Base-by-base conservation (phyloP, 768 basidiomycete genomes). In the Leccinellum luteum region DNA sequence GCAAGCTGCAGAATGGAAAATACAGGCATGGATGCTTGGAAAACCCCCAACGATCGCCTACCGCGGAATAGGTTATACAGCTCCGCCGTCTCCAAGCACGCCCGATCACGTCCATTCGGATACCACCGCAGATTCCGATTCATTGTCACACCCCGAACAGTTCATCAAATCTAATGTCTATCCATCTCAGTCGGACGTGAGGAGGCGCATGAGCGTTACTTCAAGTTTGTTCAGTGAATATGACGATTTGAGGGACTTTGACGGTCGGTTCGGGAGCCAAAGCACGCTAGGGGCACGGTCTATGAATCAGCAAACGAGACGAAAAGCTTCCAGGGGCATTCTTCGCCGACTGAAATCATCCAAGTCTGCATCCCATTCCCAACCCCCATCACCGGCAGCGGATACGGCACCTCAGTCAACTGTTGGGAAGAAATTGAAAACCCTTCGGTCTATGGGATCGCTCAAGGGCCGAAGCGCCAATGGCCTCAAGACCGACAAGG, bases 1-100 rank as follows among this genome's bases (percentile, higher is more conserved):
- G 1, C 94, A 96, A 71, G 92, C 94, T 4, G 96, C 96, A 0
- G 96, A 99, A 68, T 98, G 94, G 94, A 93, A 90, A 72, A 79
- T 98, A 47, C 94, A 97, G 67, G 90, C 92, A 0, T 98, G 95
- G 92, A 92, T 92, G 87, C 83, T 99, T 30, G 97, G 96, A 61
- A 98, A 98, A 66, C 92, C 93, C 17, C 95, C 94, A 10, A 86
- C 87, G 2, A 78, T 93, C 43, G 80, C 89, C 1, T 93, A 86
- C 65, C 83, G 91, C 64, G 93, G 92, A 30, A 94, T 97, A 66
- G 93, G 90, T 19, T 93, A 89, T 67, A 85, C 85, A 44, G 83
- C 82, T 19, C 70, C 73, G 17, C 66, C 72, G 8, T 63, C 76
- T 65, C 50, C 75, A 66, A 55, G 67, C 64, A 77, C 60, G 63